These are phyloP conservation scores for Wickerhamiella nectarea DNA, from an alignment of 805 yeast genomes.

Conservation along the genomic window DNA sequence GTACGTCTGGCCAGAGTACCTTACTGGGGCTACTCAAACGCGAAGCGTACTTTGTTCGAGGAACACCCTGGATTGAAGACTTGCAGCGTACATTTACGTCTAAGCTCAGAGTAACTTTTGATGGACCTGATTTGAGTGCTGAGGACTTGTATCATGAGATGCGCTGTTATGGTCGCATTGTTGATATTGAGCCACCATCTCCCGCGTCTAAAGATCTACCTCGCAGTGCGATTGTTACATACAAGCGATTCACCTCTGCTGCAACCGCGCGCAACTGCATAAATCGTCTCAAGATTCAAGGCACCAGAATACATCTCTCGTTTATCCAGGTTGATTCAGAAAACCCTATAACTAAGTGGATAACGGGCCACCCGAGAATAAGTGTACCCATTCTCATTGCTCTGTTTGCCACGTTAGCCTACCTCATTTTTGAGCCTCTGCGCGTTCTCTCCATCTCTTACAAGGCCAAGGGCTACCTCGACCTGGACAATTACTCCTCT, in stretches of 20 bases:
- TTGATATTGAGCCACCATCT: conserved; percentile 52
- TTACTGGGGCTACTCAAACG: conserved; percentile 20
- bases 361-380: conserved; percentile 66
- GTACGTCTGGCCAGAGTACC: not conserved
- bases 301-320: conserved; percentile 55
- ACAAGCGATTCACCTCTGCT: conserved; percentile 48
- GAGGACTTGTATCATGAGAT: conserved; percentile 70
- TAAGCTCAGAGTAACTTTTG: conserved; percentile 51
- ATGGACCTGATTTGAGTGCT: conserved; percentile 63
- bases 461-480: conserved; percentile 34
- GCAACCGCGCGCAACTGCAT: conserved; percentile 82
- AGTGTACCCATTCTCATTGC: conserved; percentile 73
- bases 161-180: conserved; percentile 75
- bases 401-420: conserved; percentile 65
- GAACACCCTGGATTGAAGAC: conserved; percentile 95
- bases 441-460: conserved; percentile 65
- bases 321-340: conserved; percentile 41
- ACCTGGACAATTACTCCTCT: conserved; percentile 1
- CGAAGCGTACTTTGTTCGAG: conserved; percentile 58
- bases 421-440: conserved; percentile 82
- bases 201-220: conserved; percentile 35
- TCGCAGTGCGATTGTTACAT: conserved; percentile 41
- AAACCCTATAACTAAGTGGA: conserved; percentile 37
- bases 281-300: conserved; percentile 49
- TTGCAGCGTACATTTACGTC: conserved; percentile 61